phyloP scores from a whole-genome alignment of 1,284 basidiomycete genomes.

The Phylloboletellus chloephorus region DNA sequence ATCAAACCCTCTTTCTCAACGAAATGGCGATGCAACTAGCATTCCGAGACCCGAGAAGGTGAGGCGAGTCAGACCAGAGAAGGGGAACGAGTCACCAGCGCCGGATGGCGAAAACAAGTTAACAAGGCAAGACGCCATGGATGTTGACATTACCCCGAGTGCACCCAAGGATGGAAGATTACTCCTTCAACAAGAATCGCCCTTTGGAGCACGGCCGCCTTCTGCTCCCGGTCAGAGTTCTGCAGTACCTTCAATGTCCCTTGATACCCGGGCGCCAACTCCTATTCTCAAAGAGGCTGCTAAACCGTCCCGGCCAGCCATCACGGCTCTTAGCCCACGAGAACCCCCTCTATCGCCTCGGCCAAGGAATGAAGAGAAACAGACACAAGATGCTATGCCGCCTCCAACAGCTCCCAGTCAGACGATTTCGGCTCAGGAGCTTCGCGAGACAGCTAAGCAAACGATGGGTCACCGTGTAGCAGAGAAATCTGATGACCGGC shows the following conservation, averaged over 20 bases:
- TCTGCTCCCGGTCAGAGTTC: conserved; percentile 13
- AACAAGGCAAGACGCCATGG: conserved; percentile 36
- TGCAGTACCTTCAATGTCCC: conserved; percentile 9
- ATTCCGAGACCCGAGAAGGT: conserved; percentile 74
- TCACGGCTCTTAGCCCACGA: conserved; percentile 28
- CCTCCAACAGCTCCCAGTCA: conserved; percentile 76
- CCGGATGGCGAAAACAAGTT: conserved; percentile 29
- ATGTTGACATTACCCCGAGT: conserved; percentile 31
- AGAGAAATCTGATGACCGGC: conserved; percentile 40
- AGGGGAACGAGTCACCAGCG: conserved; percentile 40
- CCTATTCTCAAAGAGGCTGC: conserved; percentile 20
- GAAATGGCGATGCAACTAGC: conserved; percentile 33
- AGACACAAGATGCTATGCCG: conserved; percentile 49
- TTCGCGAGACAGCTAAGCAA: conserved; percentile 71
- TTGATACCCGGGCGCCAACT: conserved; percentile 20
- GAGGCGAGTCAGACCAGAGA: conserved; percentile 58
- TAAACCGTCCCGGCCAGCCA: conserved; percentile 15
- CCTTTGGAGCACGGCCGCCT: conserved; percentile 23
- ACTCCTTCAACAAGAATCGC: conserved; percentile 22
- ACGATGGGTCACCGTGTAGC: conserved; percentile 38
- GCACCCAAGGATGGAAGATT: conserved; percentile 24
- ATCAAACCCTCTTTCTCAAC: conserved; percentile 3
- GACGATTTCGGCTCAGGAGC: conserved; percentile 71
- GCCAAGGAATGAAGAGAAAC: conserved; percentile 26
- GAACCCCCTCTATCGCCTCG: conserved; percentile 43